Conservation (phyloP, 2,329 filamentous ascomycete species). For the Exophiala sp. region DNA sequence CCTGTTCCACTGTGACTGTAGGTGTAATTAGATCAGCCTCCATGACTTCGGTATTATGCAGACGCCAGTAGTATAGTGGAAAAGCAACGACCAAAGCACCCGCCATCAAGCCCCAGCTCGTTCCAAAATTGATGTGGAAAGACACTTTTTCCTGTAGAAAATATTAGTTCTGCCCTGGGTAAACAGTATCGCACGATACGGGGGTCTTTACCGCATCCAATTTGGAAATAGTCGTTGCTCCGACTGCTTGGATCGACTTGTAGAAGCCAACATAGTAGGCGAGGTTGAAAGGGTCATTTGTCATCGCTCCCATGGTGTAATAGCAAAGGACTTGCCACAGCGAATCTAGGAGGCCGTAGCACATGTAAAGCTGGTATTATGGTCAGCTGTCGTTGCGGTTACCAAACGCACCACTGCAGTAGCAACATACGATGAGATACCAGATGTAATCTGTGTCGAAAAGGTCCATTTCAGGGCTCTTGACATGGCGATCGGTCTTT, state of each 20-base stretch:
- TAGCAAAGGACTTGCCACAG: conserved; percentile 86
- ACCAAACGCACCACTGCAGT: conserved; percentile 1
- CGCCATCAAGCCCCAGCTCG: conserved; percentile 71
- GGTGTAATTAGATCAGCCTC: not conserved
- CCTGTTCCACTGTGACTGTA: not conserved
- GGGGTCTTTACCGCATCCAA: conserved; percentile 36
- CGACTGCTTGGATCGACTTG: conserved; percentile 86
- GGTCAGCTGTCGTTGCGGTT: conserved; percentile 51
- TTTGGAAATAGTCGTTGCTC: conserved; percentile 57
- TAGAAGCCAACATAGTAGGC: conserved; percentile 91
- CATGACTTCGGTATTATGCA: conserved; percentile 8
- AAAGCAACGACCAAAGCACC: conserved; percentile 72
- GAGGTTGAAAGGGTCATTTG: conserved; percentile 86
- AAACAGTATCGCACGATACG: not conserved
- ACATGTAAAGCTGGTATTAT: conserved; percentile 67
- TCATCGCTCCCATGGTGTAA: conserved; percentile 90
- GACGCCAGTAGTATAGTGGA: conserved; percentile 51
- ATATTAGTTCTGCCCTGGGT: not conserved
- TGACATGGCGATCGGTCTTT: conserved; percentile 50
- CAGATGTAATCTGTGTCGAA: conserved; percentile 63
- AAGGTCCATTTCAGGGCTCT: conserved; percentile 56
- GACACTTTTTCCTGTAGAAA: conserved; percentile 42
- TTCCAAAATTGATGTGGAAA: conserved; percentile 70
- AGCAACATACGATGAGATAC: conserved; percentile 61
- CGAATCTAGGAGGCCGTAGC: conserved; percentile 84